Conservation (phyloP, 768 basidiomycete genomes). For the Termitomyces bulborhizus region DNA sequence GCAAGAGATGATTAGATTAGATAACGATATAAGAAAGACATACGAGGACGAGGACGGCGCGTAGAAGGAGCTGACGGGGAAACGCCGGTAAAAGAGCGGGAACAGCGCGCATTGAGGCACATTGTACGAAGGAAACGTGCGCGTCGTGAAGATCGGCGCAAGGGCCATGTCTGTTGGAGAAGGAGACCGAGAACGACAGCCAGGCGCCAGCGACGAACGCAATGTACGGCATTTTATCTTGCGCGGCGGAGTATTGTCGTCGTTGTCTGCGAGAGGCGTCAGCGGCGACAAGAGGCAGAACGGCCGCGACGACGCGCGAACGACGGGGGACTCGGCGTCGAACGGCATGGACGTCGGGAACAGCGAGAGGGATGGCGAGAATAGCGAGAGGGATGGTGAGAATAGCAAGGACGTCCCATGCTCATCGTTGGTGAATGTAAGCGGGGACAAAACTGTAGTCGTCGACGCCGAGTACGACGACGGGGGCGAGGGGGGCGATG, state of each 20-base stretch:
- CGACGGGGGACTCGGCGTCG: slow-evolving; percentile 1
- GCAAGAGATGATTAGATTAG: background rate
- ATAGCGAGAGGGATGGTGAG: background rate
- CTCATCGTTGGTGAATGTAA: background rate
- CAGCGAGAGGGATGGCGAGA: background rate
- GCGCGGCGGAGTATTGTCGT: too few relatives aligned
- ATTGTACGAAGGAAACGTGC: slow-evolving; percentile 42
- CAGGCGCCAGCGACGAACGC: background rate
- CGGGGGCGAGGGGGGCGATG: background rate
- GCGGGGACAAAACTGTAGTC: background rate
- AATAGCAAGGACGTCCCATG: too few relatives aligned
- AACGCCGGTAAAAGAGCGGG: slow-evolving; percentile 63
- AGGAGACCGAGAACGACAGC: background rate
- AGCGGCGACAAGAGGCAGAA: background rate
- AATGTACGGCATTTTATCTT: background rate
- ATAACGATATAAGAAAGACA: too few relatives aligned
- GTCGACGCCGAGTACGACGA: background rate
- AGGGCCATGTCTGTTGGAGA: background rate
- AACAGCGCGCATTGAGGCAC: slow-evolving; percentile 40
- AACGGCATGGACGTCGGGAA: background rate
- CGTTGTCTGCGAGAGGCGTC: background rate
- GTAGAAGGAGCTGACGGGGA: slow-evolving; percentile 57
- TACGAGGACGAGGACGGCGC: slow-evolving; percentile 24
- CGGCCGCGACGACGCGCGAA: background rate
- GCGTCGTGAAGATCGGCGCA: slow-evolving; percentile 24